phyloP scores from a whole-genome alignment of 2,329 filamentous ascomycete genomes.

The Clarireedia homoeocarpa region DNA sequence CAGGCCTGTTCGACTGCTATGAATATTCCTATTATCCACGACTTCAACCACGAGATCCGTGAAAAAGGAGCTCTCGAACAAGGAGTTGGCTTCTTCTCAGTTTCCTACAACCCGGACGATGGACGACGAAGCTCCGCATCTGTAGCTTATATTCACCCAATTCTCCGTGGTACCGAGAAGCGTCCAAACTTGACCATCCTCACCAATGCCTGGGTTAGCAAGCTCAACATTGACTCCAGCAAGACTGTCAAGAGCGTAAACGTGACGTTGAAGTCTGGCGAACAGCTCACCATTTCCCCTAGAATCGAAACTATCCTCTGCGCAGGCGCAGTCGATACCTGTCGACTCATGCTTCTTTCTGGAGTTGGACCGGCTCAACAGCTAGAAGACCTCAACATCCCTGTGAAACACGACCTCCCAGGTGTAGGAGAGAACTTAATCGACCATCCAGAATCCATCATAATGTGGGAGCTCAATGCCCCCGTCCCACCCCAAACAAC shows the following conservation, averaged over 20 bases:
- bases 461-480: constrained; percentile 44
- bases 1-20: constrained; percentile 70
- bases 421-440: constrained; percentile 32
- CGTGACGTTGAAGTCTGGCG: constrained; percentile 50
- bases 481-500: constrained; percentile 32
- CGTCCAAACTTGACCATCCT: constrained; percentile 78
- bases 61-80: constrained; percentile 63
- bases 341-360: constrained; percentile 33
- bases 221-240: constrained; percentile 59
- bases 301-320: constrained; percentile 60
- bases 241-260: constrained; percentile 67
- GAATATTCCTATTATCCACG: constrained; percentile 70
- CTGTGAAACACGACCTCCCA: constrained; percentile 26
- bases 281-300: constrained; percentile 49
- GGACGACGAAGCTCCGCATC: constrained; percentile 78
- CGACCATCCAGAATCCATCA: constrained; percentile 30
- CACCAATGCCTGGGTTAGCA: constrained; percentile 82
- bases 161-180: constrained; percentile 74
- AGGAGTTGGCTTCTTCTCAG: constrained; percentile 83
- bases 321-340: constrained; percentile 32
- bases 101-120: constrained; percentile 86
- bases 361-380: constrained; percentile 31
- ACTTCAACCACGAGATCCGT: constrained; percentile 82
- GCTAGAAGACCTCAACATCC: constrained; percentile 28
- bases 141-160: constrained; percentile 89